Evolutionary conservation across 345 rosid genomes (phyloP), one percentile per base, ranked within the genome.

Genomic region (Gossypium australe): DNA sequence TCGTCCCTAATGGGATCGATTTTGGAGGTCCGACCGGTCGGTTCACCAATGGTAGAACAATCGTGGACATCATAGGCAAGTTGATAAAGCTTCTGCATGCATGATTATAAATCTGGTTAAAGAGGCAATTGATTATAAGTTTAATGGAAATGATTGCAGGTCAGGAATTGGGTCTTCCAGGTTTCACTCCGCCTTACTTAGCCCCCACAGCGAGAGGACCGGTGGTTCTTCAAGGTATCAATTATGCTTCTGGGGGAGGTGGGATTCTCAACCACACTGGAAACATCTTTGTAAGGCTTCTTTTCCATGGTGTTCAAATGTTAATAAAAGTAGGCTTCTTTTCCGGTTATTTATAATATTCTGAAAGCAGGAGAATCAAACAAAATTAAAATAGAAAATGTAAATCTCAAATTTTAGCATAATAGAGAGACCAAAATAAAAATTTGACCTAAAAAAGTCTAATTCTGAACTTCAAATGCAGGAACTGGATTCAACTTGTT

Each of bases 211-310:
- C 97, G 0, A 76, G 10, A 0, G 90, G 96, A 12, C 24, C 84
- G 7, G 78, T 75, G 45, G n/a, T 89, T 74, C 72, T 89, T 66
- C 78, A 70, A 25, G 97, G 97, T 18, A 94, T 94, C 24, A 94
- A 94, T 56, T 94, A 89, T 66, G 98, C 96, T 34, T 94, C 98
- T 0, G 92, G 94, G 12, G 97, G 89, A 62, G 88, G 89, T 14
- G 98, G 98, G 48, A 94, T 90, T 76, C 88, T 92, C 18, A 89
- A 89, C 76, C 64, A 71, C 2, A 92, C 96, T 1, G 97, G 96
- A n/a, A 77, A 78, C 17, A 63, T 94, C 57, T 94, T 94, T 66
- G 96, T 92, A 84, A 85, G 87, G 58, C 63, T 53, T 62, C 63
- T 75, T 2, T 56, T 73, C 1, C 20, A 43, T 22, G 71, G 71